Evolutionary conservation across 148 eudicot genomes (phyloP).

Genomic region (Cornus florida): DNA sequence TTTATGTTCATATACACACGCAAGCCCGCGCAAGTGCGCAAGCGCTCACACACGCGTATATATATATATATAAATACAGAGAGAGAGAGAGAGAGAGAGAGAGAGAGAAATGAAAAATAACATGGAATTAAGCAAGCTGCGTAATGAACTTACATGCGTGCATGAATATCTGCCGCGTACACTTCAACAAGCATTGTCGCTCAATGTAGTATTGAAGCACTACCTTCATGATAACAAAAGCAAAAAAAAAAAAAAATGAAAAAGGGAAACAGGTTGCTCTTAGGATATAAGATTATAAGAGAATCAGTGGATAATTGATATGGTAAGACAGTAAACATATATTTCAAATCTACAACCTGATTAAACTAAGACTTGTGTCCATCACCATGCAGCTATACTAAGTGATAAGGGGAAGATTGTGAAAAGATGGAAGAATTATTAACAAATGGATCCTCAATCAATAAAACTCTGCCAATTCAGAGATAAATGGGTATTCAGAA

Average conservation of each 20-base stretch:
- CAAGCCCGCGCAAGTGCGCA: no score
- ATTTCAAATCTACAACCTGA: background rate
- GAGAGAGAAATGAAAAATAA: background rate
- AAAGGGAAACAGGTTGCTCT: background rate
- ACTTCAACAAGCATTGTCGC: conserved; percentile 94
- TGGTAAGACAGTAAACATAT: background rate
- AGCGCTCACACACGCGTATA: no score
- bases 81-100: no score
- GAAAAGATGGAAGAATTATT: background rate
- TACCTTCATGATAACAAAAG: conserved; percentile 43
- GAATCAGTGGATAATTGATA: background rate
- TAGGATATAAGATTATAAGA: background rate
- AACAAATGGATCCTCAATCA: background rate
- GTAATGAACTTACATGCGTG: conserved; percentile 64
- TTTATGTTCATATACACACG: no score
- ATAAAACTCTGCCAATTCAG: no score
- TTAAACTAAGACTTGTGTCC: background rate
- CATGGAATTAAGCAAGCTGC: background rate
- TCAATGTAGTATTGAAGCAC: conserved; percentile 89
- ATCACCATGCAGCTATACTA: background rate
- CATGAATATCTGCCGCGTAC: conserved; percentile 73
- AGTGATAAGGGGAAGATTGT: background rate
- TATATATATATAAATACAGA: no score
- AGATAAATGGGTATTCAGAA: no score
- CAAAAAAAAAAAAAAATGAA: background rate